phyloP scores from a whole-genome alignment of 2,329 filamentous ascomycete species.

The Xylaria sp. region DNA sequence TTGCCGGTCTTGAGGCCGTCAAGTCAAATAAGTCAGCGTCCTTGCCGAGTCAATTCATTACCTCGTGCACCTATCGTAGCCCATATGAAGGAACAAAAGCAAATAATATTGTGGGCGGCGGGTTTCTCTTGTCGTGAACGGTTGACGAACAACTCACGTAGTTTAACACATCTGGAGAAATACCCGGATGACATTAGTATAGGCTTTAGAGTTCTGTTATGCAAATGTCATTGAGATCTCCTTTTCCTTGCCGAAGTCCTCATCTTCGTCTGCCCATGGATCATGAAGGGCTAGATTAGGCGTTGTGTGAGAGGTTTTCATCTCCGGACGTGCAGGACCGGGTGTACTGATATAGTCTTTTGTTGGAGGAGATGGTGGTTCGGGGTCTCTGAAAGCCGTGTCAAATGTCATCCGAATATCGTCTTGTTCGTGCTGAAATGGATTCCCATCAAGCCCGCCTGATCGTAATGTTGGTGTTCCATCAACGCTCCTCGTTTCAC shows the following conservation, averaged over 20 bases:
- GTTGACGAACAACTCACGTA: neutral
- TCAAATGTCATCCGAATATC: conserved; percentile 79
- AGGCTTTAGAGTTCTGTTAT: conserved; percentile 47
- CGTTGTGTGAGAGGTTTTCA: conserved; percentile 58
- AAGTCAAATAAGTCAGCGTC: conserved; percentile 15
- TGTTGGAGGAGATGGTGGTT: conserved; percentile 47
- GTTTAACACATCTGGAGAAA: neutral
- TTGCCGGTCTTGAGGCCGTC: neutral
- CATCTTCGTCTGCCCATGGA: conserved; percentile 77
- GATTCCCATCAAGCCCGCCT: conserved; percentile 31
- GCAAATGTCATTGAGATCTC: conserved; percentile 87
- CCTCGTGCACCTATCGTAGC: conserved; percentile 16
- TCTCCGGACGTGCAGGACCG: conserved; percentile 52
- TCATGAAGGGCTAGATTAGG: conserved; percentile 64
- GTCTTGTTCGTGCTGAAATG: conserved; percentile 52
- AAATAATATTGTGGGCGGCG: conserved; percentile 5
- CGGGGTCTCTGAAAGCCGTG: conserved; percentile 62
- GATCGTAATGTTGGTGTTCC: conserved; percentile 47
- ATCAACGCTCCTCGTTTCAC: conserved; percentile 61
- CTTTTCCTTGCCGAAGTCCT: conserved; percentile 75
- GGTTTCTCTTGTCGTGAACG: neutral
- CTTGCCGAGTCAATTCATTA: neutral
- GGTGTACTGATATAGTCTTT: conserved; percentile 44
- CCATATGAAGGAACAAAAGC: conserved; percentile 13
- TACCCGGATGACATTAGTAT: neutral